Conservation (phyloP, 2,329 filamentous ascomycete genomes). For the Fusarium gaditjirri region DNA sequence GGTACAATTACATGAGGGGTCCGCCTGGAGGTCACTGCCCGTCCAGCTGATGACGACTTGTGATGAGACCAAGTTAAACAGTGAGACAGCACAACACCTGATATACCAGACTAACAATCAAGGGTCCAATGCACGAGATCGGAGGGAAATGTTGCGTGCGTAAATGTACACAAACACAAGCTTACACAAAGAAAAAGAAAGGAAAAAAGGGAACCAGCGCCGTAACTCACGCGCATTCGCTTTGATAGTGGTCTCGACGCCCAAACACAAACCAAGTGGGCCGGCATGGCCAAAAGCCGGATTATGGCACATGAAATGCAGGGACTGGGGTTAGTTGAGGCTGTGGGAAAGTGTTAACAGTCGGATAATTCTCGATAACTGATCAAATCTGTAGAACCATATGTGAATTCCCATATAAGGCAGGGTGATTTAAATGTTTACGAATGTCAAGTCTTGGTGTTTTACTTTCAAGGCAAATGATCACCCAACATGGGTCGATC, state of each 20-base stretch:
- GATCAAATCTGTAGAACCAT: not conserved
- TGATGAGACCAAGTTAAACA: slow-evolving; percentile 30
- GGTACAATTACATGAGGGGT: slow-evolving; percentile 11
- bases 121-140: slow-evolving; percentile 13
- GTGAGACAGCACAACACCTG: slow-evolving; percentile 26
- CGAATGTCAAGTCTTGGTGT: not conserved
- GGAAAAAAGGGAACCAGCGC: slow-evolving; percentile 5
- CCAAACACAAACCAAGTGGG: slow-evolving; percentile 42
- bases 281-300: slow-evolving; percentile 37
- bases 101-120: not conserved
- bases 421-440: not conserved
- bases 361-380: slow-evolving; percentile 10
- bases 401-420: not conserved
- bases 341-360: slow-evolving; percentile 11
- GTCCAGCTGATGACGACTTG: slow-evolving; percentile 37
- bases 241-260: slow-evolving; percentile 28
- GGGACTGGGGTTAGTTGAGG: slow-evolving; percentile 28
- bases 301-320: slow-evolving; percentile 36
- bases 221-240: not conserved
- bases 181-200: slow-evolving; percentile 17
- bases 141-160: slow-evolving; percentile 18
- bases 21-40: slow-evolving; percentile 16
- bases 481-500: slow-evolving; percentile 7
- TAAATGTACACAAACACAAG: not conserved
- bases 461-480: not conserved